A percentile compares a stretch with the other conserved stretches of the same genome.
Evolutionary conservation across 2,329 filamentous ascomycete species (phyloP).

Genomic region (Diaporthe humulicola): DNA sequence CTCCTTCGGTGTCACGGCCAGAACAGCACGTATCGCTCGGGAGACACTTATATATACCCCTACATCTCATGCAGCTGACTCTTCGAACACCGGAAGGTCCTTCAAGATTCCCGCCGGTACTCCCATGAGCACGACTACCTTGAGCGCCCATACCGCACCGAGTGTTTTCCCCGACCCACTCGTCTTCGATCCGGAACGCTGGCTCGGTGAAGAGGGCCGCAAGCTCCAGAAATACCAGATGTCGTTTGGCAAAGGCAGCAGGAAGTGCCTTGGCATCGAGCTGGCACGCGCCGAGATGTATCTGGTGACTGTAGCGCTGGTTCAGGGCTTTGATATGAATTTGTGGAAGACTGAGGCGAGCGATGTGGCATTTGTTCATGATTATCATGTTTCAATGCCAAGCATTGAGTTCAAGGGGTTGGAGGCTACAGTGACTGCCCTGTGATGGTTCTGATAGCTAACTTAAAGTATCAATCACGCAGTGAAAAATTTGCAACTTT

Average conservation of each 20-base stretch:
- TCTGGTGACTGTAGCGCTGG: constrained; percentile 42
- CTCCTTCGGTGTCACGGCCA: constrained; percentile 40
- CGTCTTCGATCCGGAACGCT: constrained; percentile 35
- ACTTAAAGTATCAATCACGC: constrained; percentile 5
- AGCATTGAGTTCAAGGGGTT: constrained; percentile 28
- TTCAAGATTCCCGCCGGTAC: constrained; percentile 45
- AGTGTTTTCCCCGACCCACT: constrained; percentile 42
- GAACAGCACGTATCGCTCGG: constrained; percentile 39
- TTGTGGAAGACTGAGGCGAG: constrained; percentile 25
- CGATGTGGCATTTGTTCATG: constrained; percentile 30
- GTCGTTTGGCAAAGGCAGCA: constrained; percentile 43
- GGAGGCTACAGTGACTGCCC: constrained; percentile 22
- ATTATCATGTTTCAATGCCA: constrained; percentile 32
- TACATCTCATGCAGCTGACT: constrained; percentile 7
- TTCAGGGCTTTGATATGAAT: constrained; percentile 44
- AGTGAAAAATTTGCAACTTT: constrained; percentile 14
- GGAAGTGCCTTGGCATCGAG: constrained; percentile 45
- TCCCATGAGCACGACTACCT: constrained; percentile 46
- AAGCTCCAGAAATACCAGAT: constrained; percentile 41
- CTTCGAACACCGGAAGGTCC: constrained; percentile 11
- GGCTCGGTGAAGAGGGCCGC: constrained; percentile 23
- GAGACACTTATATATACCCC: constrained; percentile 30
- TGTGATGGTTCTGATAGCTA: constrained; percentile 18
- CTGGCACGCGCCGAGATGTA: constrained; percentile 45
- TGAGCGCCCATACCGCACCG: constrained; percentile 45